phyloP scores from a whole-genome alignment of 2,329 filamentous ascomycete species.

The Chalaropsis thielavioides region DNA sequence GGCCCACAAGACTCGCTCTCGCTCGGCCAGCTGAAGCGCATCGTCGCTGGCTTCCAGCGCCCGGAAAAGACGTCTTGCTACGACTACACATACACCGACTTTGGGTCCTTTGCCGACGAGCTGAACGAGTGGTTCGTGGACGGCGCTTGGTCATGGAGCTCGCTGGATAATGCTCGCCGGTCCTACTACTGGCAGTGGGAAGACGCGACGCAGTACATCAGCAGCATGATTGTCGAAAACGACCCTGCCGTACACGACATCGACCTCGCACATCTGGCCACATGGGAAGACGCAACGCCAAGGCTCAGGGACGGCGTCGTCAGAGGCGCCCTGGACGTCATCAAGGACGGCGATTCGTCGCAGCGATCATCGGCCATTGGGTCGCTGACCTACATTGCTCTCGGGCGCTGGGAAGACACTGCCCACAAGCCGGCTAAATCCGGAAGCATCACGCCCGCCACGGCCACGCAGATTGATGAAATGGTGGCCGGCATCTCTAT shows the following conservation, averaged over 20 bases:
- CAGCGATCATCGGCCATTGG: conserved; percentile 40
- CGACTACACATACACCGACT: conserved; percentile 69
- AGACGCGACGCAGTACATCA: conserved; percentile 27
- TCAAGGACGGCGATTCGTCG: conserved; percentile 33
- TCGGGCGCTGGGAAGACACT: conserved; percentile 57
- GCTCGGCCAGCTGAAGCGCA: conserved; percentile 54
- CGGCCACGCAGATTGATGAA: conserved; percentile 40
- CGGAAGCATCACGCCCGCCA: conserved; percentile 36
- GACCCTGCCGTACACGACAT: conserved; percentile 19
- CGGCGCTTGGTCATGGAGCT: conserved; percentile 68
- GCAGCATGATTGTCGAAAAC: conserved; percentile 23
- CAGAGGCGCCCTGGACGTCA: conserved; percentile 38
- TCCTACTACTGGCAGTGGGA: conserved; percentile 68
- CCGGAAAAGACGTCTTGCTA: conserved; percentile 54
- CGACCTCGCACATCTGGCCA: conserved; percentile 22
- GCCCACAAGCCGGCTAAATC: conserved; percentile 35
- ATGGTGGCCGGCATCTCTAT: conserved; percentile 42
- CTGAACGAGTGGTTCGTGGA: conserved; percentile 97
- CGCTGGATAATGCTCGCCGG: conserved; percentile 58
- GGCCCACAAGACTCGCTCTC: conserved; percentile 50
- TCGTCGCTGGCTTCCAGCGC: conserved; percentile 60
- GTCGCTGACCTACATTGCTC: conserved; percentile 44
- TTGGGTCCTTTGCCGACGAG: conserved; percentile 65
- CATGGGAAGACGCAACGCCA: conserved; percentile 53
- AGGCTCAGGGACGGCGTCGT: conserved; percentile 29